Conservation (phyloP, 2,329 filamentous ascomycete genomes). For the Cadophora malorum region DNA sequence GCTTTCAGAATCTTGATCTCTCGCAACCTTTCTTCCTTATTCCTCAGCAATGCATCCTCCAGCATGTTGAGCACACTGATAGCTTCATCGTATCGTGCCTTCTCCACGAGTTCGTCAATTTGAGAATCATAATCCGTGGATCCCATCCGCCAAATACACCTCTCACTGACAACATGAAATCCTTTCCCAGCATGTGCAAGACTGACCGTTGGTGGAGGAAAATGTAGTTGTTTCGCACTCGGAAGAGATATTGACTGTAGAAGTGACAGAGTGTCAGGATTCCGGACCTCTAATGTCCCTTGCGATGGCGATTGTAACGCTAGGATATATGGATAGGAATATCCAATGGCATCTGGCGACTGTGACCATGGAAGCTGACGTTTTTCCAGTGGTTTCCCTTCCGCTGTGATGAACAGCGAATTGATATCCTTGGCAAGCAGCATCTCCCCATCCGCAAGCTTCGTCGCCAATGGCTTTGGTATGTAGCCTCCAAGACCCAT, state of each 20-base stretch:
- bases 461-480: conserved; percentile 86
- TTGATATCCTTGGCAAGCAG: conserved; percentile 98
- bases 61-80: conserved; percentile 88
- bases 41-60: conserved; percentile 85
- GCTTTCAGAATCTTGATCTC: conserved; percentile 94
- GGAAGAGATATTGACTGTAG: conserved; percentile 85
- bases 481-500: conserved; percentile 93
- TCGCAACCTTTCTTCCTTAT: conserved; percentile 81
- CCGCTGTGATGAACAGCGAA: conserved; percentile 85
- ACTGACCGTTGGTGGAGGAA: conserved; percentile 90
- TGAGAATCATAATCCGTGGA: conserved; percentile 91
- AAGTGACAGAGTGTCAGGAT: conserved; percentile 88
- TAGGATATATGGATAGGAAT: conserved; percentile 95
- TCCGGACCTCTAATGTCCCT: conserved; percentile 86
- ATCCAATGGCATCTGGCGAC: conserved; percentile 89
- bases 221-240: conserved; percentile 83
- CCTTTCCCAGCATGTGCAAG: conserved; percentile 96
- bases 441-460: conserved; percentile 82
- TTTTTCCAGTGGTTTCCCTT: conserved; percentile 82
- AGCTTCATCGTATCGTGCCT: conserved; percentile 83
- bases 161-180: conserved; percentile 90
- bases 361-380: conserved; percentile 90
- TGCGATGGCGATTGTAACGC: conserved; percentile 84
- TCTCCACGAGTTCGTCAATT: conserved; percentile 79
- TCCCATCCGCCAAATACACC: conserved; percentile 95